phyloP scores from a whole-genome alignment of 2,329 filamentous ascomycete species.

The Cladosporium sp. region DNA sequence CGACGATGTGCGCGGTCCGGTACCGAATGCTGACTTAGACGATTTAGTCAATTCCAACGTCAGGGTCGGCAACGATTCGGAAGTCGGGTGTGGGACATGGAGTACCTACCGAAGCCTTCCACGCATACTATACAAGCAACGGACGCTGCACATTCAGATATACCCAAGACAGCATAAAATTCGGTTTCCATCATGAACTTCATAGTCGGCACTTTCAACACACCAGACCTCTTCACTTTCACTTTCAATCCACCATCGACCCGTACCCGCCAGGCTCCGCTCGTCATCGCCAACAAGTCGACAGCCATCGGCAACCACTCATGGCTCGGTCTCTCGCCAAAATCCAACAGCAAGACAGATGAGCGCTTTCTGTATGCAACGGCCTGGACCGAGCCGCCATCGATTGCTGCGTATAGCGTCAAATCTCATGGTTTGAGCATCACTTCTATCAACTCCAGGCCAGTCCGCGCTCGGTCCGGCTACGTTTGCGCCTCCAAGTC shows the following conservation, averaged over 20 bases:
- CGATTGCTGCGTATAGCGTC: constrained; percentile 37
- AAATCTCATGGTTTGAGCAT: constrained; percentile 29
- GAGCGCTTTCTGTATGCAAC: constrained; percentile 37
- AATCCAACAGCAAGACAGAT: constrained; percentile 18
- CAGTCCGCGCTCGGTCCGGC: constrained; percentile 35
- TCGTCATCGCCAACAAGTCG: constrained; percentile 33
- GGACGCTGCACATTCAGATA: no score
- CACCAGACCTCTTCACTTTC: constrained; percentile 36
- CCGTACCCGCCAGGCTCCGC: constrained; percentile 12
- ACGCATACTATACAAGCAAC: background rate
- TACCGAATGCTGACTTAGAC: background rate
- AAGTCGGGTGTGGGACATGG: background rate
- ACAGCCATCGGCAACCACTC: constrained; percentile 39
- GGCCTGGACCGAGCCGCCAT: constrained; percentile 40
- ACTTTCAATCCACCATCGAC: constrained; percentile 32
- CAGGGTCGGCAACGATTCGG: background rate
- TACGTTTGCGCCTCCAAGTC: constrained; percentile 37
- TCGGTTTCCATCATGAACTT: constrained; percentile 36
- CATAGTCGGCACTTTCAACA: constrained; percentile 40
- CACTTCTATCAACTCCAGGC: constrained; percentile 37
- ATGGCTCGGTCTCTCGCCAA: constrained; percentile 38
- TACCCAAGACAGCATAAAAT: background rate
- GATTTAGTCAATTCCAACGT: background rate
- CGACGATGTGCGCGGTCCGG: background rate
- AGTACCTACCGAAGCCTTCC: background rate